Conservation (phyloP, 106 monocot genomes). For the Triglochin maritima region DNA sequence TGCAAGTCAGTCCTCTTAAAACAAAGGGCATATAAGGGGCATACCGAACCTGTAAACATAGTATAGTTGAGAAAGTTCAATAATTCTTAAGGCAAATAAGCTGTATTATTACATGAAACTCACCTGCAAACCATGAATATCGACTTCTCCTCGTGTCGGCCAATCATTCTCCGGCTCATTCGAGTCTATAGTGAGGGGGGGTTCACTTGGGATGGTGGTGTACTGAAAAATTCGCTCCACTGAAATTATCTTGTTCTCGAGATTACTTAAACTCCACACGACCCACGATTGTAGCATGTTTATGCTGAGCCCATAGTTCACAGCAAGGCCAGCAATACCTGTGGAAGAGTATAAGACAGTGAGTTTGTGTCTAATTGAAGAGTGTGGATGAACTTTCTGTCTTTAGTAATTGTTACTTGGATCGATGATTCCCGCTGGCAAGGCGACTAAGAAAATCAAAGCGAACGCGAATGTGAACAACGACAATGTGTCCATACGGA, state of each 20-base stretch:
- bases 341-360: background rate
- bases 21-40: constrained; percentile 76
- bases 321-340: constrained; percentile 31
- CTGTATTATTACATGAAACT: background rate
- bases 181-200: constrained; percentile 42
- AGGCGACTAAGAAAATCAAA: constrained; percentile 47
- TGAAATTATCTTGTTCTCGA: constrained; percentile 76
- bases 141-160: constrained; percentile 59
- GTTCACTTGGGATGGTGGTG: constrained; percentile 57
- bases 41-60: constrained; percentile 50
- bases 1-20: constrained; percentile 59
- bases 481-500: constrained; percentile 60
- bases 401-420: constrained; percentile 25
- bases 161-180: constrained; percentile 35
- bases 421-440: constrained; percentile 55
- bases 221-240: constrained; percentile 90
- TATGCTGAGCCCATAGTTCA: constrained; percentile 77
- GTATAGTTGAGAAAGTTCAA: background rate
- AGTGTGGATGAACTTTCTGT: too few relatives aligned
- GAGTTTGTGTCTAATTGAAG: too few relatives aligned
- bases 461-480: constrained; percentile 55
- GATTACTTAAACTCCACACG: constrained; percentile 58
- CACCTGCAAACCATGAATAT: constrained; percentile 52
- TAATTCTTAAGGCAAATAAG: too few relatives aligned
- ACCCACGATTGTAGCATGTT: constrained; percentile 63